phyloP scores from a whole-genome alignment of 1,284 basidiomycete genomes.

The Papiliotrema nemorosa region DNA sequence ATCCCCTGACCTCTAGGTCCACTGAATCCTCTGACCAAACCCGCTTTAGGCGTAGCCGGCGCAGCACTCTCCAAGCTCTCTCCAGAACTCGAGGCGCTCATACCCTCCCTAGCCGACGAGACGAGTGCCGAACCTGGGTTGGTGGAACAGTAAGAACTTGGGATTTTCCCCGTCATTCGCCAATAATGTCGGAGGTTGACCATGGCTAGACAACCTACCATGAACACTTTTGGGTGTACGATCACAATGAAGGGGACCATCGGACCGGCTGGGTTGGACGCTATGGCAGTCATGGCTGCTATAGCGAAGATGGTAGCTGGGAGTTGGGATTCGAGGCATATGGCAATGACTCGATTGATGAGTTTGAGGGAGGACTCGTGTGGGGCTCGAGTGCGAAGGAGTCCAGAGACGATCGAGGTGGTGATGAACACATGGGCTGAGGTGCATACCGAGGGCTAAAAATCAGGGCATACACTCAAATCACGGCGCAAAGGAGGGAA shows the following conservation, averaged over 20 bases:
- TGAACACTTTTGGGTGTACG: constrained; percentile 14
- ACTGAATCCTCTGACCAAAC: too few species aligned
- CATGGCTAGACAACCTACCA: constrained; percentile 11
- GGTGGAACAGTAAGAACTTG: not conserved
- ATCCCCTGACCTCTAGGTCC: too few species aligned
- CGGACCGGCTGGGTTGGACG: constrained; percentile 1
- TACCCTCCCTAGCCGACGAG: not conserved
- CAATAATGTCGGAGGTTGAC: constrained; percentile 12
- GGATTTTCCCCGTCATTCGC: constrained; percentile 7
- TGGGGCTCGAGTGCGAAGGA: not conserved
- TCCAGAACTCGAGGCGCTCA: too few species aligned
- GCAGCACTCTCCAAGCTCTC: too few species aligned
- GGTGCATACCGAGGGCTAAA: constrained; percentile 8
- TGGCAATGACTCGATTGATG: constrained; percentile 3
- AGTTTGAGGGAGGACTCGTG: constrained; percentile 6
- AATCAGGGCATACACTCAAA: too few species aligned
- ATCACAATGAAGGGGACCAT: constrained; percentile 10
- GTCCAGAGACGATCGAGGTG: constrained; percentile 9
- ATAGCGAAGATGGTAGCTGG: constrained; percentile 8
- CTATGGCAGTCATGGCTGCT: constrained; percentile 2
- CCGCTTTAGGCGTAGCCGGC: too few species aligned
- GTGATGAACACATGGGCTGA: constrained; percentile 11
- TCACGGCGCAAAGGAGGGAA: too few species aligned
- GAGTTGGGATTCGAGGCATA: constrained; percentile 8
- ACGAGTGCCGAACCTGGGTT: not conserved